Conservation (phyloP, 257 asterid species). For the Dorcoceras hygrometricum region DNA sequence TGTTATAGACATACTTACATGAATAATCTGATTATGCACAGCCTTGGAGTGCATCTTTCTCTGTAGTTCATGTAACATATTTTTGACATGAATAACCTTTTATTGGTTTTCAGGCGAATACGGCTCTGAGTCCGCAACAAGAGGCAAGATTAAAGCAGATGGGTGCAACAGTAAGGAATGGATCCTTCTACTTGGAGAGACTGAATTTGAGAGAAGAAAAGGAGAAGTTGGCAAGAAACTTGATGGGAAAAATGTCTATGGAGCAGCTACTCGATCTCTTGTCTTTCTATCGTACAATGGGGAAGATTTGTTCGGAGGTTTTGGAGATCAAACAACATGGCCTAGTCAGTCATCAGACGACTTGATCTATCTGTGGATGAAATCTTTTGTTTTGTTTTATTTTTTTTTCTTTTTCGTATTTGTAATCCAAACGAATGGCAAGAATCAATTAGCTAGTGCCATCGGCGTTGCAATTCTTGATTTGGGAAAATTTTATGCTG, state of each 20-base stretch:
- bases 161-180: constrained; percentile 54
- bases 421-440: not conserved
- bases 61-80: not conserved
- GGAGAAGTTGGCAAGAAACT: constrained; percentile 37
- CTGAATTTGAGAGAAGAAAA: constrained; percentile 35
- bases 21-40: too few species aligned
- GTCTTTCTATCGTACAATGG: constrained; percentile 45
- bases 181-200: constrained; percentile 27
- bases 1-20: not conserved
- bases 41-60: not conserved
- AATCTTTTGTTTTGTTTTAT: too few species aligned
- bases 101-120: constrained; percentile 32
- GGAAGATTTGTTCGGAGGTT: constrained; percentile 38
- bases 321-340: constrained; percentile 34
- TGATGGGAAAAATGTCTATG: constrained; percentile 41
- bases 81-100: not conserved
- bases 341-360: not conserved
- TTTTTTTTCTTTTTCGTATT: too few species aligned
- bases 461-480: constrained; percentile 11
- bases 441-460: not conserved
- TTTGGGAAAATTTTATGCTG: too few species aligned
- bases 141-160: constrained; percentile 44
- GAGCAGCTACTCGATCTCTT: constrained; percentile 39
- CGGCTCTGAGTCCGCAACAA: constrained; percentile 39
- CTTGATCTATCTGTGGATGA: not conserved